Conservation (phyloP, 495 filamentous ascomycete genomes). For the Penicillium diatomitis region DNA sequence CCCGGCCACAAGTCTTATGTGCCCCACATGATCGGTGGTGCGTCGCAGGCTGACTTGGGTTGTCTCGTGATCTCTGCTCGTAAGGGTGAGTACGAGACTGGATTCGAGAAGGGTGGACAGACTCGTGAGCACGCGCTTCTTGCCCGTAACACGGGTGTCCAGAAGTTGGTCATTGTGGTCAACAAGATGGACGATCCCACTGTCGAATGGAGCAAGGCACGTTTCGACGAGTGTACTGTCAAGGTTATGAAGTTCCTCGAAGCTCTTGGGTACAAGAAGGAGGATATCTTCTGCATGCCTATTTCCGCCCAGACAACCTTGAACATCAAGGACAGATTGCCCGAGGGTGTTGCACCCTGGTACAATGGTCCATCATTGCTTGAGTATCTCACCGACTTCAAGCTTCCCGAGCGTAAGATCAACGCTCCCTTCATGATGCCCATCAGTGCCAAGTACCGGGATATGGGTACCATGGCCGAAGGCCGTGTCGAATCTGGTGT, state of each 20-base stretch:
- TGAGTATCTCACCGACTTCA: conserved; percentile 86
- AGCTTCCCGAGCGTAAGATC: conserved; percentile 85
- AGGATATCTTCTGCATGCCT: conserved; percentile 89
- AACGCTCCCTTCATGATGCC: conserved; percentile 99
- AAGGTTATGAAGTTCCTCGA: conserved; percentile 86
- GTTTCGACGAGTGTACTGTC: conserved; percentile 84
- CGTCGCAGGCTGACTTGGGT: conserved; percentile 92
- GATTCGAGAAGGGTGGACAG: conserved; percentile 98
- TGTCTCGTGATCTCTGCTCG: conserved; percentile 93
- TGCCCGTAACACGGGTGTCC: conserved; percentile 95
- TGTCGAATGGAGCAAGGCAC: conserved; percentile 86
- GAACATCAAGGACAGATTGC: conserved; percentile 81
- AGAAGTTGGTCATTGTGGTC: conserved; percentile 85
- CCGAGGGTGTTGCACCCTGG: conserved; percentile 68
- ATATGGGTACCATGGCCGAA: conserved; percentile 97
- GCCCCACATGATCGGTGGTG: conserved; percentile 92
- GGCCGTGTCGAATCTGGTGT: conserved; percentile 94
- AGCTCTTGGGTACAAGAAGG: conserved; percentile 88
- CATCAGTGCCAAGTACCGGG: conserved; percentile 85
- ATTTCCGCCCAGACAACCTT: conserved; percentile 80
- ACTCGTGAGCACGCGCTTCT: conserved; percentile 95
- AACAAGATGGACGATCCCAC: conserved; percentile 98
- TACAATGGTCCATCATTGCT: conserved; percentile 89
- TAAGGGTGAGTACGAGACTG: conserved; percentile 98
- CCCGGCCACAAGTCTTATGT: conserved; percentile 96